Evolutionary conservation across 805 yeast species (phyloP), one percentile per base, ranked within the genome.

Genomic region (Yarrowia hollandica): DNA sequence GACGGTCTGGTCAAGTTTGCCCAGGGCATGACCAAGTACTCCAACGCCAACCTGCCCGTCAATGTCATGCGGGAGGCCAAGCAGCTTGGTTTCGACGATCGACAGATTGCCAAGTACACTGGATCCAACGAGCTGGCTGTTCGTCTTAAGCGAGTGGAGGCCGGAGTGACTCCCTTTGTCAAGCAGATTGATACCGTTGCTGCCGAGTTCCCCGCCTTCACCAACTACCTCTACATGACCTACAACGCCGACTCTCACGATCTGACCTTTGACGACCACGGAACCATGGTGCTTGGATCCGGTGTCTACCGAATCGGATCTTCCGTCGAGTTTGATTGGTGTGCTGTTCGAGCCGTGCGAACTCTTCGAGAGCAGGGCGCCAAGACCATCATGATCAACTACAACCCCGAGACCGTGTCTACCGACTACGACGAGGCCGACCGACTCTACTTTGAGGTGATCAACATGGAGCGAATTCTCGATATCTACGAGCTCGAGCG

Each of bases 221-320:
- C 99, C 67, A 92, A 92, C 78, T 92, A 92, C 76, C 79, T 92
- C 74, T 92, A 94, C 79, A 82, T 89, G 75, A 94, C 98, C 34
- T 92, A 94, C 78, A 91, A 89, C 70, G 98, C 96, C 48, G 90
- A 88, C 66, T 75, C 86, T 31, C 85, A 87, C 65, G 99, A 92
- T 75, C 83, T 94, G 62, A 71, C 78, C n/a, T 94, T 92, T 70
- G 84, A 90, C 65, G 97, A 92, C 64, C 84, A 90, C 64, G 97
- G 97, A 73, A 86, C 88, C 55, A 88, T 92, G 88, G 99, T 92
- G 39, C 79, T 92, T 62, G 98, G 98, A 65, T 90, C 97, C 4
- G 99, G 99, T 81, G 99, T 94, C 42, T 92, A 92, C 81, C 85
- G 99, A 78, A 92, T 92, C 71, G 99, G 99, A 68, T 94, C 98